phyloP scores from a whole-genome alignment of 495 filamentous ascomycete genomes.

The Neurospora terricola region DNA sequence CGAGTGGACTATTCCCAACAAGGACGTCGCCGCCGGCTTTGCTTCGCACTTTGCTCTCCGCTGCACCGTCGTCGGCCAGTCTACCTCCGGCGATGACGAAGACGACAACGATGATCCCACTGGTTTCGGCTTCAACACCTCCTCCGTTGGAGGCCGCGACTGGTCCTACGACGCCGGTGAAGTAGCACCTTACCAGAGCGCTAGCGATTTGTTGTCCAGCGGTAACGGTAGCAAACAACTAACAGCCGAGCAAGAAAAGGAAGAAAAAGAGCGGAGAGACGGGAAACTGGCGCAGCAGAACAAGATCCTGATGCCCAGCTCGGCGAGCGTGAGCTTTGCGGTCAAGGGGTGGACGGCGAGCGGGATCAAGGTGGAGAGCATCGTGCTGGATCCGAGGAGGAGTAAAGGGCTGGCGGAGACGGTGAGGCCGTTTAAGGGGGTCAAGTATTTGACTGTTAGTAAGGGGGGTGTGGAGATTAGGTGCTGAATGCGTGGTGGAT shows the following conservation, averaged over 20 bases:
- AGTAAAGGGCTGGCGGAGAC: slow-evolving; percentile 79
- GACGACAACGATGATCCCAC: slow-evolving; percentile 37
- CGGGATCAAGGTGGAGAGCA: slow-evolving; percentile 84
- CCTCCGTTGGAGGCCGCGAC: slow-evolving; percentile 27
- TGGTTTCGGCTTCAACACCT: slow-evolving; percentile 32
- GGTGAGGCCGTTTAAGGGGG: slow-evolving; percentile 93
- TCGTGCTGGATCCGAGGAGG: slow-evolving; percentile 74
- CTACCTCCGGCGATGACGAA: slow-evolving; percentile 52
- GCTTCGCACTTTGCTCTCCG: slow-evolving; percentile 59
- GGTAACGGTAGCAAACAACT: slow-evolving; percentile 22
- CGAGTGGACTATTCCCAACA: slow-evolving; percentile 75
- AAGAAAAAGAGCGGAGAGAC: slow-evolving; percentile 38
- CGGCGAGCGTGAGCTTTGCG: slow-evolving; percentile 76
- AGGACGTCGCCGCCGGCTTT: slow-evolving; percentile 47
- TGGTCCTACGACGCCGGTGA: slow-evolving; percentile 49
- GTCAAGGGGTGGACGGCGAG: slow-evolving; percentile 94
- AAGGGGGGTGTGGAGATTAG: slow-evolving; percentile 73
- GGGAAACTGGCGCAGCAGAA: slow-evolving; percentile 45
- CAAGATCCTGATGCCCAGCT: slow-evolving; percentile 81
- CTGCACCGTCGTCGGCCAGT: slow-evolving; percentile 65
- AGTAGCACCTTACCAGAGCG: slow-evolving; percentile 36
- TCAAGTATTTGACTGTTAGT: slow-evolving; percentile 92
- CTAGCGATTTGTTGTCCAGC: not conserved
- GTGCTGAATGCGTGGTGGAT: slow-evolving; percentile 22
- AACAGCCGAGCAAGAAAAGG: slow-evolving; percentile 29